Evolutionary conservation across 371 early-diverging fungal genomes (phyloP).

Genomic region (Mucor lusitanicus): DNA sequence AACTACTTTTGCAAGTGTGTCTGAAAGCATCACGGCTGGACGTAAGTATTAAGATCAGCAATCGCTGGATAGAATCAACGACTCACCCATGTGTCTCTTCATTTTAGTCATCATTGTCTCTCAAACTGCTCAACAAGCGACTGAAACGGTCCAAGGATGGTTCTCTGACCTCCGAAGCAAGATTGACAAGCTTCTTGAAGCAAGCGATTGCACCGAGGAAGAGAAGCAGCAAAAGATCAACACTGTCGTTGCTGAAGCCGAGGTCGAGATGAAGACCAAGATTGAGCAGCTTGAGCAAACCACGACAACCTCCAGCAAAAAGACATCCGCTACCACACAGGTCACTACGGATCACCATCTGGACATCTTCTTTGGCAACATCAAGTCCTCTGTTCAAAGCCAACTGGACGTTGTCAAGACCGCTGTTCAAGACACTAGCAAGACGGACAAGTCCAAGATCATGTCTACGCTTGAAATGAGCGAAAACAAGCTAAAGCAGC

Average conservation of each 20-base stretch:
- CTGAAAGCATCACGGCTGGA: slow-evolving; percentile 19
- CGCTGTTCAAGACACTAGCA: slow-evolving; percentile 19
- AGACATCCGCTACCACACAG: neutral
- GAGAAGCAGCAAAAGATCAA: slow-evolving; percentile 24
- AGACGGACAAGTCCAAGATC: slow-evolving; percentile 22
- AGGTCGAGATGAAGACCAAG: slow-evolving; percentile 33
- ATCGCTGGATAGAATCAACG: neutral
- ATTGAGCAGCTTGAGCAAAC: slow-evolving; percentile 19
- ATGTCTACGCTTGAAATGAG: slow-evolving; percentile 18
- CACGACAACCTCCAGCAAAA: slow-evolving; percentile 1
- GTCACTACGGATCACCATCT: slow-evolving; percentile 25
- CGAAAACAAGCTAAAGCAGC: slow-evolving; percentile 18
- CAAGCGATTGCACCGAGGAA: slow-evolving; percentile 19
- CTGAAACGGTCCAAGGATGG: slow-evolving; percentile 26
- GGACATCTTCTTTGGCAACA: slow-evolving; percentile 34
- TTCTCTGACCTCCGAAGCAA: slow-evolving; percentile 10
- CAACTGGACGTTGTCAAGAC: slow-evolving; percentile 29
- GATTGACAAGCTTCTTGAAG: slow-evolving; percentile 20
- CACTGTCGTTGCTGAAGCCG: slow-evolving; percentile 24
- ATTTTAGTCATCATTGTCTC: slow-evolving; percentile 5
- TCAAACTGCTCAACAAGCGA: slow-evolving; percentile 27
- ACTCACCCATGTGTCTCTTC: neutral
- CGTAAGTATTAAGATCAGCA: slow-evolving; percentile 14
- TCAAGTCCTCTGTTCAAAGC: slow-evolving; percentile 24
- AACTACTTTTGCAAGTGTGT: slow-evolving; percentile 15